Evolutionary conservation across 1,284 basidiomycete species (phyloP), one percentile per base, ranked within the genome.

Genomic region (Agaricales sp.): DNA sequence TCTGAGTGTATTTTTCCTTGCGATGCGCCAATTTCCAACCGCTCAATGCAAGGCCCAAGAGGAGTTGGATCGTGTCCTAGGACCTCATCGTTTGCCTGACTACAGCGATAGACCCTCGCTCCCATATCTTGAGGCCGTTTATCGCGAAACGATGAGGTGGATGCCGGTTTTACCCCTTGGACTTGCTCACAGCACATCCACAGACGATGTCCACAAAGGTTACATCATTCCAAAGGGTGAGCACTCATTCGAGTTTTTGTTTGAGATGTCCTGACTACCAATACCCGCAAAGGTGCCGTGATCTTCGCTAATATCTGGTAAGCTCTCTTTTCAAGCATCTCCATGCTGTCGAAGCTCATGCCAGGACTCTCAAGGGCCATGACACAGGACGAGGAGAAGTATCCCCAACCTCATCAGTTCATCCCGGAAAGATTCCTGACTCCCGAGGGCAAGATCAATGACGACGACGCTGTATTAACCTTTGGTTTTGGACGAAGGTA

Each of bases 121-220:
- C 24, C 61, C 61, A 1, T 67, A 63, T 50, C 48, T 67, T 13
- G 53, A 58, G 11, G 59, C 58, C 2, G 50, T 63, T 4, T 47
- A 65, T 2, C 58, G 63, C 44, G 68, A 69, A 52, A 57, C 61
- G 8, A 35, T 65, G n/a, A 55, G 64, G 11, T 68, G 67, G 66
- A 52, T 55, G 21, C 57, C 58, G 2, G 50, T 58, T 11, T 16
- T 45, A 0, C 56, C 59, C 1, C 21, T 58, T 21, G 52, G 52
- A 25, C 2, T 51, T 16, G 45, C 38, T 23, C 54, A 52, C 43
- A 23, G 35, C 2, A 23, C 39, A n/a, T 26, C 45, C 3, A 44
- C 22, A 12, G 54, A 52, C 16, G 50, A 52, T 41, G 25, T 45
- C 11, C 21, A 49, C 18, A 19, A 48, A 22, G 55, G 53, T 18